Evolutionary conservation across 148 eudicot genomes (phyloP).

Genomic region (Tetragonia tetragonoides): DNA sequence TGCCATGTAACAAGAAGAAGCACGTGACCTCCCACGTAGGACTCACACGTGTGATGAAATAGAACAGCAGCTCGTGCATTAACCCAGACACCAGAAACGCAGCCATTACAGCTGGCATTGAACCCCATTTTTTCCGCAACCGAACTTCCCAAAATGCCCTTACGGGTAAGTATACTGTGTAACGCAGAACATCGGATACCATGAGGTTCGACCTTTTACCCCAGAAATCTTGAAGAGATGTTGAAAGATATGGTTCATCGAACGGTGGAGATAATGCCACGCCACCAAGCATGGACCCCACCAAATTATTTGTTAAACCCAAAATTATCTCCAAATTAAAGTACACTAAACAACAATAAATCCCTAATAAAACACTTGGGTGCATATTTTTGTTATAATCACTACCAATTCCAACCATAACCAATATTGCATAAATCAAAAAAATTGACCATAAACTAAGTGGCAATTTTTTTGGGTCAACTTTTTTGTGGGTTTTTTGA

Average conservation of each 20-base stretch:
- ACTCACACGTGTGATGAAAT: constrained; percentile 28
- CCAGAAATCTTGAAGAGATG: constrained; percentile 67
- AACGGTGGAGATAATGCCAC: constrained; percentile 47
- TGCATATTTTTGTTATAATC: constrained; percentile 14
- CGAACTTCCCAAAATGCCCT: constrained; percentile 22
- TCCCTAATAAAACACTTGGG: constrained; percentile 16
- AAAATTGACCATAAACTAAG: constrained; percentile 16
- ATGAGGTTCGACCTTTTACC: constrained; percentile 60
- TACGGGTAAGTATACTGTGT: constrained; percentile 35
- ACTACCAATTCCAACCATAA: constrained; percentile 1
- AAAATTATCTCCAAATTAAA: constrained; percentile 23
- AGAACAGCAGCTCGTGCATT: constrained; percentile 32
- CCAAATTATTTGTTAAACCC: constrained; percentile 21
- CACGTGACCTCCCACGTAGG: constrained; percentile 43
- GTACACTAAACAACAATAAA: constrained; percentile 25
- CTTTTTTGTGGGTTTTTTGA: neutral
- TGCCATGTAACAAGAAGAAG: constrained; percentile 33
- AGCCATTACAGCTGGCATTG: constrained; percentile 9
- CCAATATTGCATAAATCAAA: constrained; percentile 13
- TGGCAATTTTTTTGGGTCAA: constrained; percentile 1
- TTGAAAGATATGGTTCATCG: constrained; percentile 47
- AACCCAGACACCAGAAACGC: constrained; percentile 33
- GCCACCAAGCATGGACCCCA: constrained; percentile 20
- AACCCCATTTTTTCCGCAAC: constrained; percentile 14
- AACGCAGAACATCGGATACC: constrained; percentile 35